Percentiles rank a stretch among this genome's conserved stretches.
These are phyloP conservation scores for Voacanga thouarsii DNA, from an alignment of 257 asterid species.

Conservation along the genomic window DNA sequence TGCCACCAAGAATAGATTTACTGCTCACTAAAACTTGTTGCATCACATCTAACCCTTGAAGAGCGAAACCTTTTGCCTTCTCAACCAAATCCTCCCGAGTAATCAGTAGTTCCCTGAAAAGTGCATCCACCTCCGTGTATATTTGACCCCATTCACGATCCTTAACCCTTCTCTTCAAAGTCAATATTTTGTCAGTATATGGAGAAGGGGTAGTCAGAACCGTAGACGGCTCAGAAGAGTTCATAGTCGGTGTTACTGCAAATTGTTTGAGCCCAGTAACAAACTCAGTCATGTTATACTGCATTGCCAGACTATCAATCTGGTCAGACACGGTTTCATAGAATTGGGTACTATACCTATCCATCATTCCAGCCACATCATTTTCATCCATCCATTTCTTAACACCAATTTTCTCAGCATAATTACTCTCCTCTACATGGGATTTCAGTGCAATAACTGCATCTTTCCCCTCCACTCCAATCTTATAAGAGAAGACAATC, in stretches of 20 bases:
- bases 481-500: constrained; percentile 76
- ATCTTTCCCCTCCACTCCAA: constrained; percentile 87
- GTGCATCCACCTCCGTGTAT: constrained; percentile 56
- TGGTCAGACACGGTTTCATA: constrained; percentile 80
- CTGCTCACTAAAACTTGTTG: constrained; percentile 67
- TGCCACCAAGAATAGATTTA: constrained; percentile 69
- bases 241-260: constrained; percentile 39
- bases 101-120: constrained; percentile 68
- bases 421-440: constrained; percentile 82
- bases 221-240: constrained; percentile 49
- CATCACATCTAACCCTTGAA: constrained; percentile 80
- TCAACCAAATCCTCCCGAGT: constrained; percentile 74
- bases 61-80: constrained; percentile 84
- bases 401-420: constrained; percentile 82
- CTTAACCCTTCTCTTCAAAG: constrained; percentile 52
- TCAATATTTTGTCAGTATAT: constrained; percentile 60
- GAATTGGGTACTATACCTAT: constrained; percentile 60
- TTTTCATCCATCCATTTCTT: constrained; percentile 95
- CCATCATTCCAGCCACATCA: constrained; percentile 91
- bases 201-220: constrained; percentile 65
- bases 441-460: constrained; percentile 77
- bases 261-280: constrained; percentile 72
- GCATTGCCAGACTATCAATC: constrained; percentile 74
- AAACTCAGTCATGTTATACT: constrained; percentile 85
- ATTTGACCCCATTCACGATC: constrained; percentile 80